These are phyloP conservation scores for Globisporangium cylindrosporum DNA, from an alignment of 352 stramenopile genomes.

Conservation along the genomic window DNA sequence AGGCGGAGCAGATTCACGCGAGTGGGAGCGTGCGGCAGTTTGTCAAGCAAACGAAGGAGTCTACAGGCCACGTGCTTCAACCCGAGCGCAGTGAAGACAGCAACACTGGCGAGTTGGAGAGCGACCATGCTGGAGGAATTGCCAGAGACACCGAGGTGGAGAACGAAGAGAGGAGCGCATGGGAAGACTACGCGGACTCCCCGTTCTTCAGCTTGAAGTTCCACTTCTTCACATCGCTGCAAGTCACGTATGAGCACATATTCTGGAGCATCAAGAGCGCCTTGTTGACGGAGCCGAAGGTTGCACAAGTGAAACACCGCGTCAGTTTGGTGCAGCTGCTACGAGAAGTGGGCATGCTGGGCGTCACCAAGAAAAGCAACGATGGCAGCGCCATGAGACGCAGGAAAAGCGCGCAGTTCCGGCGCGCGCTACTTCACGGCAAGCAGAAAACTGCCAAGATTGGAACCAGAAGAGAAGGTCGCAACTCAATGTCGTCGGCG, in stretches of 20 bases:
- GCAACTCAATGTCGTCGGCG: conserved; percentile 21
- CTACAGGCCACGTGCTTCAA: conserved; percentile 16
- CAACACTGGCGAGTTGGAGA: background rate
- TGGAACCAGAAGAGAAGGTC: background rate
- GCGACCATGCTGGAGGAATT: background rate
- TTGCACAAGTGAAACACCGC: conserved; percentile 60
- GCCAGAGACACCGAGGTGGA: background rate
- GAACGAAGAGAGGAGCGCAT: conserved; percentile 18
- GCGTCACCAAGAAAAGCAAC: conserved; percentile 35
- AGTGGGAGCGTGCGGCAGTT: conserved; percentile 52
- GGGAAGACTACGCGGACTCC: conserved; percentile 71
- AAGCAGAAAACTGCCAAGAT: background rate
- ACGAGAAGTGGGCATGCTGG: conserved; percentile 58
- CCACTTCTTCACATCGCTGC: conserved; percentile 69
- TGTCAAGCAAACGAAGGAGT: conserved; percentile 32
- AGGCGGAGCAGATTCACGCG: conserved; percentile 47
- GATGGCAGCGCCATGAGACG: conserved; percentile 10
- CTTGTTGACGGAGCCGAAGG: conserved; percentile 56
- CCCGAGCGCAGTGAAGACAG: background rate
- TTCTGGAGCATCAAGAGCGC: conserved; percentile 69
- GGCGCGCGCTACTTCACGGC: background rate
- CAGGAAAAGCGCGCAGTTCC: conserved; percentile 9
- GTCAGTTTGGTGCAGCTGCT: conserved; percentile 59
- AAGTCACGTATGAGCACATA: conserved; percentile 72
- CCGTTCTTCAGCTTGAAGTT: conserved; percentile 62